Evolutionary conservation across 495 filamentous ascomycete species (phyloP), one percentile per base, ranked within the genome.

Genomic region (Penicillium roqueforti): DNA sequence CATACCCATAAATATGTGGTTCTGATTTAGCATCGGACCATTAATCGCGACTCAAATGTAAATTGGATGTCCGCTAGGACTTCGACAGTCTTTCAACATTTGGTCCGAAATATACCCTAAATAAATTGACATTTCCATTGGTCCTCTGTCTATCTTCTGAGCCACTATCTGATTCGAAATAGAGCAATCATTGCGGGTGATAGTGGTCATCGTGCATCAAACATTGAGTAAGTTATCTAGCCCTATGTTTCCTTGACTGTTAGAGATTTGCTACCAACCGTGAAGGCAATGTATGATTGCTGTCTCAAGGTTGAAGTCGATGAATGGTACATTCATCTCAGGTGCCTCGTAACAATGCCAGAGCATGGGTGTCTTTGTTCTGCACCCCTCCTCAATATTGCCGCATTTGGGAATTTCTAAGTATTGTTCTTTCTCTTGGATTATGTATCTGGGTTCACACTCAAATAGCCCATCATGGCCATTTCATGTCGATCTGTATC

Each of bases 331-430:
- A 34, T 50, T 9, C n/a, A 16, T 28, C 25, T 3, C 46, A 47
- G 22, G 46, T 51, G 42, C 46, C 19, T 32, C 3, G 18, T 46
- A 62, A 65, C 65, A 66, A 68, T 68, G 56, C 39, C 13, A 25
- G 46, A 25, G 18, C 36, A 39, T 13, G 18, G 18, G 31, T 31
- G 31, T 52, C 55, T 53, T 60, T 63, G 51, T 62, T 51, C 49
- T 58, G 51, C 52, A 49, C 28, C 50, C 29, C 9, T 25, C 51
- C 47, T 59, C 55, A 65, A 71, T 68, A 47, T 58, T 58, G 55
- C 65, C 61, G 56, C 46, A 58, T 66, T 41, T 22, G 60, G 64
- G 49, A 38, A 40, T 18, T 16, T 48, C 37, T 58, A 47, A 41
- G 23, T 45, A 57, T 47, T 53, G 49, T 57, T 57, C 43, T 57